Evolutionary conservation across 306 rosid genomes (phyloP), one percentile per base, ranked within the genome.

Genomic region (Sophora flavescens): DNA sequence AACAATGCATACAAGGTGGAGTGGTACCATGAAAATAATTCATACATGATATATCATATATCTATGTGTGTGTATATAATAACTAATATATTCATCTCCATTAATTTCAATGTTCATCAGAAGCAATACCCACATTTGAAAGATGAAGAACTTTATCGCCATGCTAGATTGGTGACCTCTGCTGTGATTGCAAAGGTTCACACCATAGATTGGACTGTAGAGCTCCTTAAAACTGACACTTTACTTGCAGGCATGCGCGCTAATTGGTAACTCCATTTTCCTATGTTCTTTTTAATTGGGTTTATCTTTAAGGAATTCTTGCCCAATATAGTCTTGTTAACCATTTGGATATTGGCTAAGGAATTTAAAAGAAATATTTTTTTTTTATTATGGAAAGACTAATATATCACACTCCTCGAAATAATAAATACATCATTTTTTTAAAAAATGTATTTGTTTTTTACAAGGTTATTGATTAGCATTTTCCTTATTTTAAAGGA

Each of bases 131-230:
- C 77, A 14, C 0, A 60, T 0, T 17, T 85, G 59, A 72, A 77
- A 3, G 93, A 89, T 39, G 88, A 83, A 77, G 89, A 87, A 3
- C 60, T 89, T 12, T 89, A 87, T 36, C 81, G 88, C 17, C 81
- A 83, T 66, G 93, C 88, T 0, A 89, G 93, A 79, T 74, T 89
- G 44, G 93, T 89, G 73, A 89, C 89, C 30, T 77, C 93, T 8
- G 93, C 93, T 42, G 91, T 87, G 28, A 85, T 89, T 22, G 91
- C 89, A 26, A 89, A 89, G 82, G 32, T 89, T 63, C 91, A 89
- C 36, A 87, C 91, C 63, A 85, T 89, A 6, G 93, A 89, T 76
- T 89, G 91, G 93, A 89, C 91, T 1, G 89, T 89, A 0, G 93
- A 89, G 72, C 93, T 89, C 28, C 89, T 87, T 74, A 87, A 89